Evolutionary conservation across 179 eudicot genomes (phyloP).

Genomic region (Beta corolliflora): DNA sequence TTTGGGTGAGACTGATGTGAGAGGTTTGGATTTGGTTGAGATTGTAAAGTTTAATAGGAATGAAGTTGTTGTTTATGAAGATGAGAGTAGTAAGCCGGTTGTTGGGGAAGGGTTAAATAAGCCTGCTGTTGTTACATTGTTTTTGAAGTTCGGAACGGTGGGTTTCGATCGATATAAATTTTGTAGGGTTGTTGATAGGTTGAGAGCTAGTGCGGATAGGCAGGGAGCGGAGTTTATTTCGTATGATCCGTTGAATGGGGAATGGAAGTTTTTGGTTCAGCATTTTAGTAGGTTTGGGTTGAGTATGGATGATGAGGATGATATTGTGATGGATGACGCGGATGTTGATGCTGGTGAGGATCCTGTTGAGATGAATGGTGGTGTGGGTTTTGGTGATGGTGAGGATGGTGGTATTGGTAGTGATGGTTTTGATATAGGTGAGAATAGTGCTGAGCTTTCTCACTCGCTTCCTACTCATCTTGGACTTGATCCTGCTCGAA

Average conservation of each 20-base stretch:
- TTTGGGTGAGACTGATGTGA: slow-evolving; percentile 81
- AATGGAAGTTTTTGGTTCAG: slow-evolving; percentile 81
- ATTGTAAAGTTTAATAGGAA: slow-evolving; percentile 69
- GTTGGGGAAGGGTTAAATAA: slow-evolving; percentile 90
- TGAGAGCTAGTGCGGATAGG: slow-evolving; percentile 58
- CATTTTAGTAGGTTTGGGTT: slow-evolving; percentile 97
- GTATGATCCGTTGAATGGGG: slow-evolving; percentile 56
- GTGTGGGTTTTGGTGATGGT: slow-evolving; percentile 43
- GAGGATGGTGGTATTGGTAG: slow-evolving; percentile 36
- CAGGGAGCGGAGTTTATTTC: slow-evolving; percentile 86
- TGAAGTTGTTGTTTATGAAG: slow-evolving; percentile 79
- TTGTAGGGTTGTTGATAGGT: slow-evolving; percentile 48
- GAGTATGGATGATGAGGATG: slow-evolving; percentile 86
- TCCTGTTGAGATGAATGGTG: slow-evolving; percentile 44
- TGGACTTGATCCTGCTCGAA: slow-evolving; percentile 88
- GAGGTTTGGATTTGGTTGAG: slow-evolving; percentile 67
- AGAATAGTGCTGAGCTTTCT: slow-evolving; percentile 44
- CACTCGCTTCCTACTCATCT: slow-evolving; percentile 96
- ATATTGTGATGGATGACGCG: slow-evolving; percentile 67
- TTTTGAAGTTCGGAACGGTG: slow-evolving; percentile 37
- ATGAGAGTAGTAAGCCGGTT: slow-evolving; percentile 65
- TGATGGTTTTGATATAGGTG: slow-evolving; percentile 38
- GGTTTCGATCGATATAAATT: slow-evolving; percentile 27
- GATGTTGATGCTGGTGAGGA: slow-evolving; percentile 35
- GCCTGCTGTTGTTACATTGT: slow-evolving; percentile 79